Percentiles rank a stretch among this genome's conserved stretches.
phyloP scores from a whole-genome alignment of 371 early-diverging fungal genomes.

The Capillidium heterosporum region DNA sequence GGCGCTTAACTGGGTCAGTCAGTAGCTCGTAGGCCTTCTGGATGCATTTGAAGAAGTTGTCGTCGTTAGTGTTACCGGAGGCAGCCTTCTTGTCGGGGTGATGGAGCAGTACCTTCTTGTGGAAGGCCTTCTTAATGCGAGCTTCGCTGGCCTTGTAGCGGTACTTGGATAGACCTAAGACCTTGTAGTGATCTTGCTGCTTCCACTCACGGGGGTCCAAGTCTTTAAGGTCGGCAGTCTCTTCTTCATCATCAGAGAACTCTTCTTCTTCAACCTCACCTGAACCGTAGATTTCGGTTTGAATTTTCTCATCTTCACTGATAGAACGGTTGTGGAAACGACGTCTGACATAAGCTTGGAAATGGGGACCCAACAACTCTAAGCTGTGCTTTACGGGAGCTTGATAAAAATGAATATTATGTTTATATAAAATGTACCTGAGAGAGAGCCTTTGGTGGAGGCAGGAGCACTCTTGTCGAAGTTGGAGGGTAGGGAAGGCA shows the following conservation, averaged over 20 bases:
- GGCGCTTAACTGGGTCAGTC: conserved; percentile 76
- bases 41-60: conserved; percentile 96
- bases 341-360: conserved; percentile 45
- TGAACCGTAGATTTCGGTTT: conserved; percentile 15
- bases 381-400: conserved; percentile 5
- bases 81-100: conserved; percentile 84
- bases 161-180: conserved; percentile 61
- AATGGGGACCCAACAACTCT: conserved; percentile 40
- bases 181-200: conserved; percentile 74
- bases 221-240: conserved; percentile 35
- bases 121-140: conserved; percentile 53
- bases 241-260: conserved; percentile 29
- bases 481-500: background rate
- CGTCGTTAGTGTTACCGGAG: conserved; percentile 49
- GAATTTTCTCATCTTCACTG: conserved; percentile 38
- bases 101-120: conserved; percentile 68
- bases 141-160: conserved; percentile 66
- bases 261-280: conserved; percentile 37
- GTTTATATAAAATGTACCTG: background rate
- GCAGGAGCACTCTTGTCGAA: background rate
- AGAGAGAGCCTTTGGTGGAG: background rate
- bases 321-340: conserved; percentile 47
- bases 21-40: conserved; percentile 93
- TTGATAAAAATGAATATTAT: too few relatives aligned
- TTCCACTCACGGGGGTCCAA: conserved; percentile 73